phyloP scores from a whole-genome alignment of 2,329 filamentous ascomycete species.

The Trichoderma asperellum region DNA sequence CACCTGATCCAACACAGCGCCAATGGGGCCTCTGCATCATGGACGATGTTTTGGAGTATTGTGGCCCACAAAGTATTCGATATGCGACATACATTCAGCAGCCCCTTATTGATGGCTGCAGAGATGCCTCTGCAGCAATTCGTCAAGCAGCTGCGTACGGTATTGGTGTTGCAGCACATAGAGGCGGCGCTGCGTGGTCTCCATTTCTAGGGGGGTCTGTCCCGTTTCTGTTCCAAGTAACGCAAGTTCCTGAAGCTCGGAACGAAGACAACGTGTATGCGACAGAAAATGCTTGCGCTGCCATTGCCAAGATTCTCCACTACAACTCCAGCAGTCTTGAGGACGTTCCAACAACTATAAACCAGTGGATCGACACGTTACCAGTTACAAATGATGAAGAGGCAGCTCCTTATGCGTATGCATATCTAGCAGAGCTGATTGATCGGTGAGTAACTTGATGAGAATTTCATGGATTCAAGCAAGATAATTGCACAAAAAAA shows the following conservation, averaged over 20 bases:
- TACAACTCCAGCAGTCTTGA: conserved; percentile 79
- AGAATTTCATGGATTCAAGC: not conserved
- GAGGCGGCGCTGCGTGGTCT: conserved; percentile 84
- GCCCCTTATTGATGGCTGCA: conserved; percentile 83
- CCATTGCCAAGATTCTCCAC: conserved; percentile 95
- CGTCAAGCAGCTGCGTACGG: conserved; percentile 95
- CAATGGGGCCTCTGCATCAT: conserved; percentile 99
- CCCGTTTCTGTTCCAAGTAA: conserved; percentile 82
- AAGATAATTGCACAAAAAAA: not conserved
- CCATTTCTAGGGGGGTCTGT: conserved; percentile 82
- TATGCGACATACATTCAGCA: conserved; percentile 86
- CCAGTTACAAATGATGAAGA: conserved; percentile 96
- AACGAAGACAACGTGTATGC: conserved; percentile 94
- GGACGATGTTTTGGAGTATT: conserved; percentile 98
- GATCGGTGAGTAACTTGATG: conserved; percentile 73
- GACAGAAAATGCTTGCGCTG: conserved; percentile 95
- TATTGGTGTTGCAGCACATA: conserved; percentile 92
- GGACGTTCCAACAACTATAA: conserved; percentile 74
- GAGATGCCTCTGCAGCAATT: conserved; percentile 84
- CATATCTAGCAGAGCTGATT: conserved; percentile 87
- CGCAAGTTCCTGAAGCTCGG: conserved; percentile 77
- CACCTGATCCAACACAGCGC: conserved; percentile 82
- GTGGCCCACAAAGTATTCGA: conserved; percentile 82
- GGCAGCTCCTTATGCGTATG: conserved; percentile 93
- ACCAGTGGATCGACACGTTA: conserved; percentile 88